A percentile compares a stretch with the other conserved stretches of the same genome.
Evolutionary conservation across 169 alveolate genomes (phyloP).

Genomic region (Plasmodium falciparum): DNA sequence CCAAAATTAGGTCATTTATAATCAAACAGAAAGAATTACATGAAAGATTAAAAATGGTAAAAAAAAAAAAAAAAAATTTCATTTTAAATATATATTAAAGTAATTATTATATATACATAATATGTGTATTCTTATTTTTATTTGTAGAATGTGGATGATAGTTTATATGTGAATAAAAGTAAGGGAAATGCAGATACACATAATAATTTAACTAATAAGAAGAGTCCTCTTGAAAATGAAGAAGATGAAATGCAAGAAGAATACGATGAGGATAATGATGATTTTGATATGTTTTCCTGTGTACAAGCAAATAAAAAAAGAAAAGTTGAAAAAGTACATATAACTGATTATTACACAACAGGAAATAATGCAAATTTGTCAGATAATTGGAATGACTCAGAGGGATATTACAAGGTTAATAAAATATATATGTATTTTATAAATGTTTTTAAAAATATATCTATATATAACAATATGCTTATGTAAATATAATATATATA

Average conservation of each 20-base stretch:
- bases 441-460: neutral
- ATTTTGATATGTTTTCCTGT: constrained; percentile 66
- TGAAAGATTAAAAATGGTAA: constrained; percentile 74
- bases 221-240: no score
- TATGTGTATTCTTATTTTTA: neutral
- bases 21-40: constrained; percentile 81
- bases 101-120: neutral
- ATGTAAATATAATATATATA: neutral
- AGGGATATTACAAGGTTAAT: constrained; percentile 85
- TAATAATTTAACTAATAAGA: neutral
- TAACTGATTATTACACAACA: constrained; percentile 57
- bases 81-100: neutral
- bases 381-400: constrained; percentile 89
- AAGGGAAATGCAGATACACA: constrained; percentile 3
- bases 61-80: neutral
- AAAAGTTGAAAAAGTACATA: constrained; percentile 35
- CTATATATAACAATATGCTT: neutral
- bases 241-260: constrained; percentile 14
- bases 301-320: constrained; percentile 56
- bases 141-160: constrained; percentile 31
- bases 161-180: constrained; percentile 15
- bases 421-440: neutral
- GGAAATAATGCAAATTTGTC: constrained; percentile 78
- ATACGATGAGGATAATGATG: constrained; percentile 54
- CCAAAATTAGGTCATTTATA: constrained; percentile 82